Conservation (phyloP, 139 green algal genomes). For the Astrephomene gubernaculifera region DNA sequence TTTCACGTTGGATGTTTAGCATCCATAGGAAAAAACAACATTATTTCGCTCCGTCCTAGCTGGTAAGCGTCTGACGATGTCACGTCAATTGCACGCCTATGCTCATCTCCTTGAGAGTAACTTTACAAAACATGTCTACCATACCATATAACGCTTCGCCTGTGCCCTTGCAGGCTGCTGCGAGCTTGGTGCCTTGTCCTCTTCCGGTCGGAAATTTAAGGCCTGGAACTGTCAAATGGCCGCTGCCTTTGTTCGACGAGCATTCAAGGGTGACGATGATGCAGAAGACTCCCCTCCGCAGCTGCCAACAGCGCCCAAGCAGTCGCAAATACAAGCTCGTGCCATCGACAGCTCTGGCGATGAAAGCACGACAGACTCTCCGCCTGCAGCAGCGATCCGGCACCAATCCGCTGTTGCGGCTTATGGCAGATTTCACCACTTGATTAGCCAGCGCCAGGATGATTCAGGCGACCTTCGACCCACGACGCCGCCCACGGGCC, state of each 20-base stretch:
- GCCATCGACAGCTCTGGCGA: conserved; percentile 17
- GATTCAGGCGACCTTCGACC: conserved; percentile 27
- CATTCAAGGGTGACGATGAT: not conserved
- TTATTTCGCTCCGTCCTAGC: no score
- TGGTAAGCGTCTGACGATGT: no score
- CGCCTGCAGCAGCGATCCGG: not conserved
- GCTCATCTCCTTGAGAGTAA: no score
- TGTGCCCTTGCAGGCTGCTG: no score
- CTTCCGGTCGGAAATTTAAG: not conserved
- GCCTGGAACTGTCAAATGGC: not conserved
- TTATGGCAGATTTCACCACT: not conserved
- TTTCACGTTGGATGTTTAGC: no score
- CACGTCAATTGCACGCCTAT: no score
- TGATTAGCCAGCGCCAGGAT: not conserved
- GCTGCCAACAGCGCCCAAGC: not conserved
- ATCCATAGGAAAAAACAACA: no score
- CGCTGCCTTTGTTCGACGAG: not conserved
- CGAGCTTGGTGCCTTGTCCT: not conserved
- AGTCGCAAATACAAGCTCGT: not conserved
- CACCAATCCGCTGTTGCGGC: not conserved
- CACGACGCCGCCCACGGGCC: conserved; percentile 11
- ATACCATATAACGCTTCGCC: no score
- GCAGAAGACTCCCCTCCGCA: not conserved
- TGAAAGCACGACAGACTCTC: not conserved
- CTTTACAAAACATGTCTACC: no score